Base-by-base conservation (phyloP, 2,329 filamentous ascomycete genomes). In the Blastomyces emzantsi region DNA sequence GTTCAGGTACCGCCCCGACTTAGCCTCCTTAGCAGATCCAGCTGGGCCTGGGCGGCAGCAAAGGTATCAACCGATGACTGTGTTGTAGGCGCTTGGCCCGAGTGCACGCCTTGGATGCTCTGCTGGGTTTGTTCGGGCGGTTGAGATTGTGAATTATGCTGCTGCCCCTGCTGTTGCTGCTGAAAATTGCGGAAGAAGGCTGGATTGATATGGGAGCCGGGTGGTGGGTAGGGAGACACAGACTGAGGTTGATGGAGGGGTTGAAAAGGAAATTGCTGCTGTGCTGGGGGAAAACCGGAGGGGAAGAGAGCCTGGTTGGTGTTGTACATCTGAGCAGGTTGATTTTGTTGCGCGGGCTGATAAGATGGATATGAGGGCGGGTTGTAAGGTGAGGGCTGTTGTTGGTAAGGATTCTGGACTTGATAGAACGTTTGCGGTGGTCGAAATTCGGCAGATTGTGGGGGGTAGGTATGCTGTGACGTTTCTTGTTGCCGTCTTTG, bases 181-280 rank as follows among this genome's bases (percentile, higher is more conserved):
- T 80, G 80, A 51, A 77, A 62, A 25, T 72, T 71, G 66, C 81
- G 79, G 64, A 87, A 78, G 70, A 87, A 82, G 1, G 82, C 79
- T 3, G 85, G 85, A 67, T 85, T 86, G 64, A 85, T 79, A 67
- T 83, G 83, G 11, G 81, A 76, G 66, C 80, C 76, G 56, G 73
- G 72, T 45, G 75, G 72, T 19, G 77, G 70, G 51, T 76, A 70
- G 43, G 70, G 72, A 62, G 75, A 75, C 7, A 78, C 73, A 9
- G 49, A 51, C 60, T 81, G 76, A 63, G 76, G 75, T 60, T 75
- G 73, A 61, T 77, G 73, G n/a, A 76, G 75, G 56, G 74, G 71
- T 59, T 76, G 77, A 64, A 76, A 72, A 56, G 76, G 70, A 62
- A 75, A 76, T 7, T 30, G 39, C 36, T 73, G 74, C 25, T 59